Conservation (phyloP, 2,329 filamentous ascomycete genomes). For the Claviceps humidiphila region DNA sequence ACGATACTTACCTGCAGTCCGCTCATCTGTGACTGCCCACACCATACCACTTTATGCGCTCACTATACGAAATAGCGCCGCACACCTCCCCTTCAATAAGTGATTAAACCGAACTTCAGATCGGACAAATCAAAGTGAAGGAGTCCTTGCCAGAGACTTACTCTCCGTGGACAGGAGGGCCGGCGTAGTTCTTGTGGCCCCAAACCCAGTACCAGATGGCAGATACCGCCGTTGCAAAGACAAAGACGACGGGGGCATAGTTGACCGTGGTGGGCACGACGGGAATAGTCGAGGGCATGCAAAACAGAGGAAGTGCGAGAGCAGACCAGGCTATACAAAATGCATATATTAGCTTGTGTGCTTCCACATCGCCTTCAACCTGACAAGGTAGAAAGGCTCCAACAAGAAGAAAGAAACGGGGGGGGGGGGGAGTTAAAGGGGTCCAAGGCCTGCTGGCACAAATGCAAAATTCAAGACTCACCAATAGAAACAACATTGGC, state of each 20-base stretch:
- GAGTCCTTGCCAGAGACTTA: neutral
- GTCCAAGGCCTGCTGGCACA: too few relatives aligned
- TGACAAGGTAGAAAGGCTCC: neutral
- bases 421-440: too few relatives aligned
- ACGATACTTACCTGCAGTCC: neutral
- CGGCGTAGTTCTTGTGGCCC: slow-evolving; percentile 56
- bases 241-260: slow-evolving; percentile 64
- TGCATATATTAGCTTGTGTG: slow-evolving; percentile 4
- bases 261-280: slow-evolving; percentile 49
- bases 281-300: slow-evolving; percentile 53
- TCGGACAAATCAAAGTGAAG: neutral
- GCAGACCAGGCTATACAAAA: slow-evolving; percentile 43
- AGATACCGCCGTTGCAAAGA: slow-evolving; percentile 48
- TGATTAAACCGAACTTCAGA: too few relatives aligned
- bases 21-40: neutral
- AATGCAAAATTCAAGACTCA: slow-evolving; percentile 23
- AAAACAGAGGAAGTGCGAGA: slow-evolving; percentile 61
- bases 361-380: too few relatives aligned
- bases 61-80: too few relatives aligned
- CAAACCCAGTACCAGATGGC: slow-evolving; percentile 55
- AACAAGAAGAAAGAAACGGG: neutral
- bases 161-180: slow-evolving; percentile 37
- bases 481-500: slow-evolving; percentile 52
- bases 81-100: too few relatives aligned
- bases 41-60: neutral